These are phyloP conservation scores for Colletotrichum aenigma DNA, from an alignment of 2,329 filamentous ascomycete genomes.

Conservation along the genomic window DNA sequence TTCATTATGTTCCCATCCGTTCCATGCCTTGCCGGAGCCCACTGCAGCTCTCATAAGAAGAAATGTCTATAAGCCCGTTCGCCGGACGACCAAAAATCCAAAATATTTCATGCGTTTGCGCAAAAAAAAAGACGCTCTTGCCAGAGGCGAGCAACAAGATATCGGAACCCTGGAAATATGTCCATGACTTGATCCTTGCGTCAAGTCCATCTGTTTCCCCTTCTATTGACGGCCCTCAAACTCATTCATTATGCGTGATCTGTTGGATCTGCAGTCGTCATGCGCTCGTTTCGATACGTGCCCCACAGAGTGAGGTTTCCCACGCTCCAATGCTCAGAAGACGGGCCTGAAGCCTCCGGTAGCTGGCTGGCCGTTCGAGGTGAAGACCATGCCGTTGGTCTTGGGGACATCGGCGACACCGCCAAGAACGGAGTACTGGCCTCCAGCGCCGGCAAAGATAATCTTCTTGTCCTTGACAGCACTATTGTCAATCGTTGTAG, in stretches of 20 bases:
- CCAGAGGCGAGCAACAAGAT: background rate
- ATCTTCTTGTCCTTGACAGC: conserved; percentile 78
- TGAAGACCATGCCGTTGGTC: conserved; percentile 32
- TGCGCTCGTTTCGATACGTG: background rate
- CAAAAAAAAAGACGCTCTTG: background rate
- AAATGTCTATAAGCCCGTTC: conserved; percentile 11
- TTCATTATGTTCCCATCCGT: background rate
- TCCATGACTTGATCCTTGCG: background rate
- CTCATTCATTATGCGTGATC: conserved; percentile 3
- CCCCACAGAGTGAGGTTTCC: background rate
- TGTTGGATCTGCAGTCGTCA: background rate
- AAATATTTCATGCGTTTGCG: background rate
- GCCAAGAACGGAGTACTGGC: conserved; percentile 77
- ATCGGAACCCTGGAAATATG: conserved; percentile 1
- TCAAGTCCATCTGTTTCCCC: background rate
- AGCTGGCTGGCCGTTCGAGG: conserved; percentile 7
- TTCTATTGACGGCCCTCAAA: background rate
- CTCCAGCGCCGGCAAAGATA: conserved; percentile 82
- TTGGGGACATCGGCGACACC: conserved; percentile 36
- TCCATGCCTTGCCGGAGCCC: conserved; percentile 1
- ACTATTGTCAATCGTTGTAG: conserved; percentile 83
- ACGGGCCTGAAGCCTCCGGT: conserved; percentile 14
- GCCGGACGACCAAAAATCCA: background rate
- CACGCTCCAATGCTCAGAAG: background rate
- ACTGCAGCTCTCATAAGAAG: background rate